These are phyloP conservation scores for Phytophthora sp. DNA, from an alignment of 352 stramenopile genomes.

Conservation along the genomic window DNA sequence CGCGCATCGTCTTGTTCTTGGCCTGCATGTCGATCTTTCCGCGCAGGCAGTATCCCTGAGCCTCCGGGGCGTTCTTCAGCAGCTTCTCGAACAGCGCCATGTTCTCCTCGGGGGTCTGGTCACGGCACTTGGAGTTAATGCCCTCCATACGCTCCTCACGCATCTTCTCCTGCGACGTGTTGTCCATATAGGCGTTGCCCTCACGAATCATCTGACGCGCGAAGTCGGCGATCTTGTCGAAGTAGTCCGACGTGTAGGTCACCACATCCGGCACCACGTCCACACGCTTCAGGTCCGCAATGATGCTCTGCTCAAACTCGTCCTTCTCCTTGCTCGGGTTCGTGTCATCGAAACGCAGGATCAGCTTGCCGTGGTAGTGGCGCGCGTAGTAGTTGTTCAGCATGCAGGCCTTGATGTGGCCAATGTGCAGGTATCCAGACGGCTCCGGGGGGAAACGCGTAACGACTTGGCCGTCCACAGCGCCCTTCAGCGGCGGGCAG, in stretches of 20 bases:
- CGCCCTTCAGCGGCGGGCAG: constrained; percentile 94
- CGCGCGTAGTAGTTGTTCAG: constrained; percentile 99
- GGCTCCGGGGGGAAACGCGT: constrained; percentile 99
- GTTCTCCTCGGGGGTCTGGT: constrained; percentile 85
- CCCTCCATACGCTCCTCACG: constrained; percentile 95
- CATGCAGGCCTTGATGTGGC: constrained; percentile 98
- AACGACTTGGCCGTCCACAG: constrained; percentile 94
- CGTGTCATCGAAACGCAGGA: constrained; percentile 99
- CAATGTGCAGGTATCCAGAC: constrained; percentile 99
- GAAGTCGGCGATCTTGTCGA: constrained; percentile 95
- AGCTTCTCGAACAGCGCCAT: constrained; percentile 97
- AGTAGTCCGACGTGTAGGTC: constrained; percentile 99
- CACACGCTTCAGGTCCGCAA: constrained; percentile 89
- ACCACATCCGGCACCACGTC: constrained; percentile 81
- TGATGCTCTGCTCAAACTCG: constrained; percentile 98
- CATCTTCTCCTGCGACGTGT: constrained; percentile 98
- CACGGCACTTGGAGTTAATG: constrained; percentile 91
- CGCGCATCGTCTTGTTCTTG: constrained; percentile 90
- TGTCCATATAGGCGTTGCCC: constrained; percentile 99
- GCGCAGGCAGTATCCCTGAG: constrained; percentile 80
- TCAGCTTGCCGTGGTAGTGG: constrained; percentile 97
- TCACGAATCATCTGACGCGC: constrained; percentile 95
- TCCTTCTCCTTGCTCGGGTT: constrained; percentile 99
- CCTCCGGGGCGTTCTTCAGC: constrained; percentile 90
- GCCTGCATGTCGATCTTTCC: constrained; percentile 96